Evolutionary conservation across 208 protist species (phyloP), one percentile per base, ranked within the genome.

Genomic region (Pavlovales sp.): DNA sequence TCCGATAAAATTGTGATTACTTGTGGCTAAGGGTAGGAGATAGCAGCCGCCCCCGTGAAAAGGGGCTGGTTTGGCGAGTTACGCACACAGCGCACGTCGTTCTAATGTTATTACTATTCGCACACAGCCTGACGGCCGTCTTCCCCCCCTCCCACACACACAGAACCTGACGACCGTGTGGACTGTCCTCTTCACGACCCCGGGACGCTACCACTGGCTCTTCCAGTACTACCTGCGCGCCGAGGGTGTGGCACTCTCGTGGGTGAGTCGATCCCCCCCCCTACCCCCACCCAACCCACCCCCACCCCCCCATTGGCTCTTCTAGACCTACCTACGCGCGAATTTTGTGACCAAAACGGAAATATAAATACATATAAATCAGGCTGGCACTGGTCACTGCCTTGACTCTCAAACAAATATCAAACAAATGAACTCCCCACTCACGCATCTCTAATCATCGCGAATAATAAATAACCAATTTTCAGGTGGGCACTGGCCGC

Each of bases 401-500:
- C 46, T 10, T 66, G 46, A 22, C 46, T 66, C 14, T 22, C 46
- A 66, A 22, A 66, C n/a, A n/a, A n/a, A n/a, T n/a, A n/a, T n/a
- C n/a, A n/a, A n/a, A n/a, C n/a, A n/a, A n/a, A n/a, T n/a, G n/a
- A n/a, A n/a, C n/a, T n/a, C n/a, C n/a, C n/a, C n/a, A n/a, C n/a
- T n/a, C n/a, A n/a, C n/a, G n/a, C n/a, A n/a, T n/a, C n/a, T n/a
- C n/a, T n/a, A n/a, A n/a, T n/a, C n/a, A n/a, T n/a, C n/a, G n/a
- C n/a, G n/a, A n/a, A n/a, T n/a, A n/a, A n/a, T n/a, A n/a, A n/a
- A n/a, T n/a, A n/a, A n/a, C n/a, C n/a, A n/a, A n/a, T n/a, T n/a
- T n/a, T n/a, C n/a, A n/a, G n/a, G n/a, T n/a, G 77, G 79, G 79
- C 81, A 86, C 47, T 10, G 47, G 81, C 44, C 81, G 81, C 66